phyloP scores from a whole-genome alignment of 306 rosid species.

The Malus asiatica region DNA sequence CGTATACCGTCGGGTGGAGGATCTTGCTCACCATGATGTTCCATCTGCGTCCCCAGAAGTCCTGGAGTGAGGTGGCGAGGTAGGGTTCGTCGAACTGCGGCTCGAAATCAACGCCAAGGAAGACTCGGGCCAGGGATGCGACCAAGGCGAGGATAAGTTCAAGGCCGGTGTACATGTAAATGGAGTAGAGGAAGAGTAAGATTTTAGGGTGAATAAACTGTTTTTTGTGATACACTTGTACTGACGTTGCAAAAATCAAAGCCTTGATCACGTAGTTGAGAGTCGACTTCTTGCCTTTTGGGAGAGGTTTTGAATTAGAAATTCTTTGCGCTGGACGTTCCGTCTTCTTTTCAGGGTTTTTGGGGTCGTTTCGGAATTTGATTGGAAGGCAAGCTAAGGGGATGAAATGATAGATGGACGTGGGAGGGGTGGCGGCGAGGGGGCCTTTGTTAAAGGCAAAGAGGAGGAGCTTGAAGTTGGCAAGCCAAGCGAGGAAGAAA shows the following conservation, averaged over 20 bases:
- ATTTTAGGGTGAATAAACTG: conserved; percentile 39
- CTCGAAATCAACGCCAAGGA: conserved; percentile 45
- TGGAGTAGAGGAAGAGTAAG: conserved; percentile 21
- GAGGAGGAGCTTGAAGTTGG: conserved; percentile 43
- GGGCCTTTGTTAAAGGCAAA: conserved; percentile 34
- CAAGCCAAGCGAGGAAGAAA: conserved; percentile 40
- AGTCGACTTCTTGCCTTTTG: conserved; percentile 3
- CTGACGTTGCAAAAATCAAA: conserved; percentile 17
- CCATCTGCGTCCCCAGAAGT: conserved; percentile 82
- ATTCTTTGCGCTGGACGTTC: neutral
- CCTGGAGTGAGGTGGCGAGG: conserved; percentile 55
- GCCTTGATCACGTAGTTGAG: conserved; percentile 21
- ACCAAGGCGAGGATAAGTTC: conserved; percentile 33
- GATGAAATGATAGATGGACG: conserved; percentile 38
- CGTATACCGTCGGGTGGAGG: conserved; percentile 37
- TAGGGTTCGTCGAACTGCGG: conserved; percentile 62
- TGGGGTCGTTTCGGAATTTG: conserved; percentile 24
- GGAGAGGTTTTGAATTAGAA: neutral
- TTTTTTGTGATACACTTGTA: conserved; percentile 5
- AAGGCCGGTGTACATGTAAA: conserved; percentile 42
- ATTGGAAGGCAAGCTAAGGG: conserved; percentile 63
- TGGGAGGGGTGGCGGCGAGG: conserved; percentile 15
- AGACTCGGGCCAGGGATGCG: conserved; percentile 27
- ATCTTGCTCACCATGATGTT: conserved; percentile 52
- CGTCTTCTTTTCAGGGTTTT: neutral